These are phyloP conservation scores for Solanum sejunctum DNA, from an alignment of 257 asterid genomes.

Conservation along the genomic window DNA sequence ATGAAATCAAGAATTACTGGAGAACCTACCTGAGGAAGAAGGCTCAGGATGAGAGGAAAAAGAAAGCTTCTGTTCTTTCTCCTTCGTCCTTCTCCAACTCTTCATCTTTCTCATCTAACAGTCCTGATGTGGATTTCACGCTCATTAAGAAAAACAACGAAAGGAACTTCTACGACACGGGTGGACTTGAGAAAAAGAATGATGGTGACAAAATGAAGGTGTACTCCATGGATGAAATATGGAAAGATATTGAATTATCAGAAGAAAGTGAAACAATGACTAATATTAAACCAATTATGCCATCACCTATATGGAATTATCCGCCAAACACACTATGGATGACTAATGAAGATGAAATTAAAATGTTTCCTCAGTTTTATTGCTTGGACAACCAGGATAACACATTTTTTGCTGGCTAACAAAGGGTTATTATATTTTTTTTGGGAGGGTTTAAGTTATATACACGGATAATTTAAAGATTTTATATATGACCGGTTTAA, in stretches of 20 bases:
- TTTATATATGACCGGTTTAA: neutral
- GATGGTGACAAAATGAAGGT: conserved; percentile 16
- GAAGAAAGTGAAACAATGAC: conserved; percentile 16
- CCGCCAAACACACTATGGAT: conserved; percentile 36
- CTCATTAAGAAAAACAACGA: conserved; percentile 14
- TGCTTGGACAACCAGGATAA: neutral
- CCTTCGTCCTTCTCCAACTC: conserved; percentile 27
- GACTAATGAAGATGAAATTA: neutral
- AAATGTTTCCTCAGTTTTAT: neutral
- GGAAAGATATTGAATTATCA: conserved; percentile 60
- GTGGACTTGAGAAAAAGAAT: conserved; percentile 22
- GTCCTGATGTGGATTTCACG: conserved; percentile 9
- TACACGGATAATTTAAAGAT: neutral
- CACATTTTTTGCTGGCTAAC: neutral
- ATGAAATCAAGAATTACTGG: conserved; percentile 24
- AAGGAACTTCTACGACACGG: conserved; percentile 52
- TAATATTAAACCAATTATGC: conserved; percentile 16
- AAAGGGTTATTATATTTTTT: neutral
- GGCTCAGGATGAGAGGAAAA: conserved; percentile 60
- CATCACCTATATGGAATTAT: conserved; percentile 39
- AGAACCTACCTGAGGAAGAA: conserved; percentile 78
- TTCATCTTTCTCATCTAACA: conserved; percentile 25
- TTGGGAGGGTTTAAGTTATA: neutral
- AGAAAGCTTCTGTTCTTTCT: neutral
- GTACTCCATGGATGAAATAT: conserved; percentile 71